Evolutionary conservation across 176 grass and related monocot genomes (phyloP), one percentile per base, ranked within the genome.

Genomic region (Oryza nivara): DNA sequence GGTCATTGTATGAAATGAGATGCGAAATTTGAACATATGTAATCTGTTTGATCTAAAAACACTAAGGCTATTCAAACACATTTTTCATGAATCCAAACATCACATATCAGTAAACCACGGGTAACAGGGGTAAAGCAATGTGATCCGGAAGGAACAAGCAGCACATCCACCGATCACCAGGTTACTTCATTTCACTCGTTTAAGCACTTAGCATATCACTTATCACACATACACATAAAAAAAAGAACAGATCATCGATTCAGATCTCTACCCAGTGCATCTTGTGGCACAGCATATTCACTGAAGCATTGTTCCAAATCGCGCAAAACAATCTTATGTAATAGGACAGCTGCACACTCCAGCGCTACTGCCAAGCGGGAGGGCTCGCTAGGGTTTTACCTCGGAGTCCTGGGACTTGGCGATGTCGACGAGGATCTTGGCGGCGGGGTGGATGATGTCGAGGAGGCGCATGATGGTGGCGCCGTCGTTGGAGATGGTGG

Each of bases 401-500:
- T 96, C 94, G 2, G 91, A 96, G 85, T 96, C 94, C 91, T 93
- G 91, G 0, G 94, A 96, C 83, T 91, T 90, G 78, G 84, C 92
- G 40, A 94, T 94, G 77, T 94, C 92, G 4, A 86, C 86, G 23
- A 90, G 83, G 77, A 93, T 90, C 79, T 93, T 88, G 17, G 91
- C 85, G 30, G 88, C 87, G 0, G 88, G 91, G 65, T 93, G 91
- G 25, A 93, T 67, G 66, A 93, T 90, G 74, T 90, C 88, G 13
- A 90, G 88, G 22, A 93, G 88, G 22, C 84, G 89, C 91, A 88
- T 96, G 75, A 99, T 99, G 73, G 96, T 99, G 63, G 93, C 96
- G 26, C 93, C 93, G 68, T 99, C 96, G 66, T 96, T 99, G 83
- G 96, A 99, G 72, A 99, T 99, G 83, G 93, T 99, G 60, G 86